These are phyloP conservation scores for Graphiopsis chlorocephala DNA, from an alignment of 2,329 filamentous ascomycete genomes.

Conservation along the genomic window DNA sequence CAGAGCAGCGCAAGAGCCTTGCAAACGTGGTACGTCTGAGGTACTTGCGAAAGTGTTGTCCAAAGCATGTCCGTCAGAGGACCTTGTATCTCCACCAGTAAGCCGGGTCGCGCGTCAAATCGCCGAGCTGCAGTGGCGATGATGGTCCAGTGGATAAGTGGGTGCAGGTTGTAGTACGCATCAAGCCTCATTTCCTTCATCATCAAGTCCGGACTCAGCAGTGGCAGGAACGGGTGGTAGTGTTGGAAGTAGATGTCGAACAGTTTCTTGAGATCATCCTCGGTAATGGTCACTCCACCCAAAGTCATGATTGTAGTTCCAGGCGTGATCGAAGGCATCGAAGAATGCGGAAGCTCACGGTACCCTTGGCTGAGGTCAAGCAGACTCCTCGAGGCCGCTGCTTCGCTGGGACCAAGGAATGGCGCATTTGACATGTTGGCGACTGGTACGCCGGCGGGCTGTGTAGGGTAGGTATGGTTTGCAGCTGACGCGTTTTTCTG, in stretches of 20 bases:
- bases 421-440: conserved; percentile 29
- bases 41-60: conserved; percentile 73
- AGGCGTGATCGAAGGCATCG: conserved; percentile 51
- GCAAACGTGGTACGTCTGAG: conserved; percentile 75
- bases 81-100: conserved; percentile 65
- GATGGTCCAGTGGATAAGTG: conserved; percentile 82
- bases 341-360: conserved; percentile 40
- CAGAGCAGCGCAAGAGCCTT: conserved; percentile 78
- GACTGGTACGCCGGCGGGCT: conserved; percentile 24
- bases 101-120: conserved; percentile 60
- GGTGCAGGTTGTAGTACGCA: conserved; percentile 72
- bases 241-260: conserved; percentile 72
- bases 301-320: conserved; percentile 58
- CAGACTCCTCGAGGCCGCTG: conserved; percentile 37
- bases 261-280: conserved; percentile 50
- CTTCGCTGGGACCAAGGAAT: conserved; percentile 37
- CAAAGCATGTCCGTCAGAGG: conserved; percentile 70
- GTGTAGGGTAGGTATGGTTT: conserved; percentile 14
- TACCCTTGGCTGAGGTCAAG: conserved; percentile 39
- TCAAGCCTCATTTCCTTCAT: conserved; percentile 27
- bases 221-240: conserved; percentile 76
- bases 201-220: conserved; percentile 65
- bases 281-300: conserved; percentile 46
- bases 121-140: conserved; percentile 72
- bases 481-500: neutral